Percentiles rank a stretch among this genome's conserved stretches.
phyloP scores from a whole-genome alignment of 495 filamentous ascomycete genomes.

The Tuber indicum region DNA sequence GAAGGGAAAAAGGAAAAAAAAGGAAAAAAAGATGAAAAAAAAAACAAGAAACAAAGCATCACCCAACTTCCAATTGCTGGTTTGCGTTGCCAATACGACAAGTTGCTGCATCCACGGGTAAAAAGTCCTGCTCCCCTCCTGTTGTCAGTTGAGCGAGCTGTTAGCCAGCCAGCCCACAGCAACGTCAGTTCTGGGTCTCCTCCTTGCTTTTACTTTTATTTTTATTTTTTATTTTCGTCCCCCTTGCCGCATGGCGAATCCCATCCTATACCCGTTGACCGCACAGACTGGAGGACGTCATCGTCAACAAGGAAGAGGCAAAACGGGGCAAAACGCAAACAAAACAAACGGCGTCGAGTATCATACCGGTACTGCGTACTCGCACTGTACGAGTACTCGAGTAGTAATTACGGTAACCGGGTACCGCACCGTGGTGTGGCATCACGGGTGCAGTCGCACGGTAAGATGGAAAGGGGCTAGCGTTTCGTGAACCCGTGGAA shows the following conservation, averaged over 20 bases:
- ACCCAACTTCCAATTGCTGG: neutral
- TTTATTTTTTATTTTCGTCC: neutral
- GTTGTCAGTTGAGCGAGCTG: neutral
- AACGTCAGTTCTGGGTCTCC: neutral
- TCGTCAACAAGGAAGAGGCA: neutral
- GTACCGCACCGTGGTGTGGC: neutral
- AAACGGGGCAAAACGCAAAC: neutral
- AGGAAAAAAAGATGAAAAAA: neutral
- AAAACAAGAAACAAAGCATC: neutral
- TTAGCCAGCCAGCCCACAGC: neutral
- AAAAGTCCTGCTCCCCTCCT: neutral
- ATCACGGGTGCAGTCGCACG: slow-evolving; percentile 2
- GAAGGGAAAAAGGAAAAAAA: too few relatives aligned
- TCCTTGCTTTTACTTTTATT: too few relatives aligned
- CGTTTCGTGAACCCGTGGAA: neutral
- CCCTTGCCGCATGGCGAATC: neutral
- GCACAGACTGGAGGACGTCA: neutral
- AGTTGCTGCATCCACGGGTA: neutral
- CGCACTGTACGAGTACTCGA: too few relatives aligned
- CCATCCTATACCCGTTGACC: neutral
- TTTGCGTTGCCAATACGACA: neutral
- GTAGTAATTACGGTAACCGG: neutral
- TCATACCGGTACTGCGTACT: too few relatives aligned
- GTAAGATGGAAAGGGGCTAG: neutral
- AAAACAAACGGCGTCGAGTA: neutral